Evolutionary conservation across 164 flowering plant genomes (phyloP).

Genomic region (Protea cynaroides): DNA sequence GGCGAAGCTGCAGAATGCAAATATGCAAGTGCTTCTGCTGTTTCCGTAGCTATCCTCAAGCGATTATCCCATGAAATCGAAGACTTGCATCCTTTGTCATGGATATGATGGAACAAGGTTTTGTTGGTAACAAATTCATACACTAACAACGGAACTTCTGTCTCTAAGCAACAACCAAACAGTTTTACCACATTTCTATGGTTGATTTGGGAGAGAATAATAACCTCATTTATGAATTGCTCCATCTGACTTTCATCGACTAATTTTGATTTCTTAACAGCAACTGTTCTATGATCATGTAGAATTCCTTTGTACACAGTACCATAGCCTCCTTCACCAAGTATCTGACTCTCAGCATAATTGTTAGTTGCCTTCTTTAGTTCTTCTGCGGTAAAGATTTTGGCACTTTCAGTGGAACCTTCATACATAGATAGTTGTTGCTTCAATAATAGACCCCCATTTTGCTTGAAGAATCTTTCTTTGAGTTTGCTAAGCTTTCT

Average conservation of each 20-base stretch:
- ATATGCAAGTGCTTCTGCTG: not conserved
- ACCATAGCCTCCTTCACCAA: not conserved
- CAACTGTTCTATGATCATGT: not conserved
- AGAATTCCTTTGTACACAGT: too few species aligned
- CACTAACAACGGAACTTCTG: too few species aligned
- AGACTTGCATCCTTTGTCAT: too few species aligned
- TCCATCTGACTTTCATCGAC: too few species aligned
- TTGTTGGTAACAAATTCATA: too few species aligned
- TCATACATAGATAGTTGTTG: not conserved
- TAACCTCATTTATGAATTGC: not conserved
- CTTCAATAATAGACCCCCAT: too few species aligned
- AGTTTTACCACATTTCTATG: not conserved
- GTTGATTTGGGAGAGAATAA: not conserved
- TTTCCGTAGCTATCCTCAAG: not conserved
- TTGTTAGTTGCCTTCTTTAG: not conserved
- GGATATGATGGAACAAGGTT: too few species aligned
- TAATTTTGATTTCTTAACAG: not conserved
- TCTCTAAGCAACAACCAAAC: too few species aligned
- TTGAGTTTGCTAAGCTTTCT: too few species aligned
- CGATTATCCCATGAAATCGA: too few species aligned
- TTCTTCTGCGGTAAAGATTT: not conserved
- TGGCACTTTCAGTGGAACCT: not conserved
- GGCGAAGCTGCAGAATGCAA: not conserved
- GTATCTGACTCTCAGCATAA: not conserved
- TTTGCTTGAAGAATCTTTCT: too few species aligned